Evolutionary conservation across 768 basidiomycete species (phyloP), one percentile per base, ranked within the genome.

Genomic region (Pulveroboletus sp.): DNA sequence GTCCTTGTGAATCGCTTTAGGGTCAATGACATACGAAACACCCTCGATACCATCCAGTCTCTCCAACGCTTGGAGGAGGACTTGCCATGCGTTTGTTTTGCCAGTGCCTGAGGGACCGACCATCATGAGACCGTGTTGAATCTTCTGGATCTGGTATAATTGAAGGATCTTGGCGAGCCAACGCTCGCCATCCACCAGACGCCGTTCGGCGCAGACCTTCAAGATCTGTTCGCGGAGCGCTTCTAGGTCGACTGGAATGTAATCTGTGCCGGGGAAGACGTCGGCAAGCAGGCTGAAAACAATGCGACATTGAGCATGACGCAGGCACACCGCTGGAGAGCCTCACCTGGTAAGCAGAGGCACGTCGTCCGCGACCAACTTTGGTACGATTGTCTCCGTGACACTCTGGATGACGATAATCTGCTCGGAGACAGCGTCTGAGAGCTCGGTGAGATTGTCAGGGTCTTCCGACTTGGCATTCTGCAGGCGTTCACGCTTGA

Each of bases 91-190:
- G 56, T 93, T 89, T 2, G 89, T 95, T 71, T 99, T 99, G 26
- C 96, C 96, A 41, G 81, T 93, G 23, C 95, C 96, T 11, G 96
- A 97, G 1, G 96, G 86, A 1, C 96, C 95, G 24, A 99, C 96
- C 93, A 99, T 96, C 96, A 99, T 98, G 35, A 99, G 76, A 70
- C 96, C 96, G 68, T 99, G 96, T 59, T 98, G 95, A 55, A 98
- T 99, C 73, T 93, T 97, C 72, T 99, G 96, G 51, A 99, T 98
- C 68, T 98, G 96, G 68, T 97, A 98, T 5, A 99, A 79, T 65
- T 99, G 96, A 13, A 99, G 77, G 50, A 97, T 95, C 75, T 99
- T 99, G 59, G 84, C 80, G 44, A 93, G 78, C 95, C 96, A 99
- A 29, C 81, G 79, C 39, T 94, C 89, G 17, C 93, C 91, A 41